Percentiles rank a stretch among this genome's conserved stretches.
These are phyloP conservation scores for Phanerodontia chrysosporium DNA, from an alignment of 768 basidiomycete species.

Conservation along the genomic window DNA sequence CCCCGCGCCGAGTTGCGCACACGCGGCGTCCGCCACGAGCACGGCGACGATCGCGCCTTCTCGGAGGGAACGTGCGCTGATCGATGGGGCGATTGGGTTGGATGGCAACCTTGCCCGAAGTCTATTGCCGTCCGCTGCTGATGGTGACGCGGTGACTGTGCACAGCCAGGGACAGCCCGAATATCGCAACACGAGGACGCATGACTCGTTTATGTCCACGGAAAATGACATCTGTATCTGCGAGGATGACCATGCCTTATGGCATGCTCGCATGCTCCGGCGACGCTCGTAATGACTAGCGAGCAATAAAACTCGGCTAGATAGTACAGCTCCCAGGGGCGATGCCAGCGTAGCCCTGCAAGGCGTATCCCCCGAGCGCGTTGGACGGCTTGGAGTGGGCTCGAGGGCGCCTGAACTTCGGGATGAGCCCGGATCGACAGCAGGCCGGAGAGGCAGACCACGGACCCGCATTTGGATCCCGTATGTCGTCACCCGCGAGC, in stretches of 20 bases:
- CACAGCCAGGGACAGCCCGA: background rate
- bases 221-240: background rate
- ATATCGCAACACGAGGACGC: background rate
- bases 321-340: background rate
- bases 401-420: background rate
- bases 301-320: background rate
- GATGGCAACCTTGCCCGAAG: background rate
- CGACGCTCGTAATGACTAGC: background rate
- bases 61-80: background rate
- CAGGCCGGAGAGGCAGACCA: background rate
- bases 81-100: background rate
- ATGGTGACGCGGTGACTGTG: background rate
- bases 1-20: background rate
- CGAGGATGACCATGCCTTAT: background rate
- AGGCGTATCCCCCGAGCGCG: background rate
- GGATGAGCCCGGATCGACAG: background rate
- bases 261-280: background rate
- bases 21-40: background rate
- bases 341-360: background rate
- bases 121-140: background rate
- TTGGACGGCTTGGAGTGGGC: background rate
- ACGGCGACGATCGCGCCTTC: background rate
- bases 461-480: background rate
- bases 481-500: background rate
- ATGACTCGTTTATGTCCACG: background rate